These are phyloP conservation scores for Tetrahymena thermophila DNA, from an alignment of 73 alveolate species.

Conservation along the genomic window DNA sequence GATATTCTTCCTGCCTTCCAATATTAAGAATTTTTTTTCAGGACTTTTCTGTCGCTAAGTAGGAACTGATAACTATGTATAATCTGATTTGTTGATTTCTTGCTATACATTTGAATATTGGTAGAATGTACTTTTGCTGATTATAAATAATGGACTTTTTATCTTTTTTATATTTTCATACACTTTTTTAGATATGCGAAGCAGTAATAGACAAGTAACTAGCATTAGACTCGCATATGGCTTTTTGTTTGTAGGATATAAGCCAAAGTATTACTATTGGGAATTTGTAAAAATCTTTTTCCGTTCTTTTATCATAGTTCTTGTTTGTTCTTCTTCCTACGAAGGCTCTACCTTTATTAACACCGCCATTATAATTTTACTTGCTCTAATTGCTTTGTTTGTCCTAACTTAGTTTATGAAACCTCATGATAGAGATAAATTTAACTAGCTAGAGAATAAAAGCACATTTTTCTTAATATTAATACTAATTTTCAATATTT, in stretches of 20 bases:
- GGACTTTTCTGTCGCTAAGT: not conserved
- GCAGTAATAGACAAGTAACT: not conserved
- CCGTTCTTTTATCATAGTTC: not conserved
- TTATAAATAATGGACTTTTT: not conserved
- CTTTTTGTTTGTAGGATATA: not conserved
- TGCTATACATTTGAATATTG: not conserved
- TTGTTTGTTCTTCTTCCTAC: not conserved
- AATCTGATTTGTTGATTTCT: not conserved
- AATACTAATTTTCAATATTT: not conserved
- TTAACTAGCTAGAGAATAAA: not conserved
- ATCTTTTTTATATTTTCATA: not conserved
- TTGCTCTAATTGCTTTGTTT: not conserved
- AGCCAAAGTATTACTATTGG: not conserved
- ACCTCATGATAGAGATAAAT: not conserved
- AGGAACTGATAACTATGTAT: not conserved
- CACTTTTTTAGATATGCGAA: not conserved
- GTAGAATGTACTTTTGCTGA: not conserved
- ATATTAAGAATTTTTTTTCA: not conserved
- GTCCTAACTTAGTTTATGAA: not conserved
- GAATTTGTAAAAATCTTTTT: not conserved
- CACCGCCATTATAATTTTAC: not conserved
- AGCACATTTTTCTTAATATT: not conserved
- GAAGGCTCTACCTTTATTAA: not conserved
- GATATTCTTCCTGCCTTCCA: not conserved
- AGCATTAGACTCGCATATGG: not conserved